Conservation (phyloP, 192 early-diverging fungal species). For the Geosiphon pyriformis region DNA sequence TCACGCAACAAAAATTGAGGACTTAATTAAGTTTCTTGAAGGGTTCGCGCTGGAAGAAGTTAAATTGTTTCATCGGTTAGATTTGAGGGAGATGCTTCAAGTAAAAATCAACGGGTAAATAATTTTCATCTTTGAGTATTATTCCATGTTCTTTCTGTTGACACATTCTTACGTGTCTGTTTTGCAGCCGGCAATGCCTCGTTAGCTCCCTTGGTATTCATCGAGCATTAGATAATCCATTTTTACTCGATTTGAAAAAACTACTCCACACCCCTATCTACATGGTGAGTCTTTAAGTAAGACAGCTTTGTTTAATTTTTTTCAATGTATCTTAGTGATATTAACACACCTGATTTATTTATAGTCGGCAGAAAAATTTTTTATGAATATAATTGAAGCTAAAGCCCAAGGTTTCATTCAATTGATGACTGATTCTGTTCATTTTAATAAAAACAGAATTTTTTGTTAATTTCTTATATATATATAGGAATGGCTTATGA, state of each 20-base stretch:
- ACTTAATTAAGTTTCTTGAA: slow-evolving; percentile 16
- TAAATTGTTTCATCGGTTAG: slow-evolving; percentile 1
- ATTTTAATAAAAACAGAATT: neutral
- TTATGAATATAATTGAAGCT: neutral
- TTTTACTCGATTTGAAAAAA: slow-evolving; percentile 5
- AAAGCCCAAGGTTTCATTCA: slow-evolving; percentile 14
- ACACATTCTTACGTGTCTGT: neutral
- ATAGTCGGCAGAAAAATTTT: neutral
- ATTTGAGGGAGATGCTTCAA: slow-evolving; percentile 3
- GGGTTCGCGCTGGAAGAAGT: neutral
- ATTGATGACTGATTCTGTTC: neutral
- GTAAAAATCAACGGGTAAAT: slow-evolving; percentile 13
- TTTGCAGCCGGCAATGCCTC: neutral
- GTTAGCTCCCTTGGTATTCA: slow-evolving; percentile 11
- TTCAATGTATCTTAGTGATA: neutral
- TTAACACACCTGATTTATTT: neutral
- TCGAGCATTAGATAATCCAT: slow-evolving; percentile 1
- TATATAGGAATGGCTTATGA: slow-evolving; percentile 3
- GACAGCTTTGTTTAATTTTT: neutral
- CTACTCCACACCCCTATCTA: neutral
- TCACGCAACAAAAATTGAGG: neutral
- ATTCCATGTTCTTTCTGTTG: neutral
- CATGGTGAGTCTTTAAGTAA: neutral
- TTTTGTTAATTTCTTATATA: neutral
- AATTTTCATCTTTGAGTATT: neutral